A percentile compares a stretch with the other conserved stretches of the same genome.
Evolutionary conservation across 441 rosid genomes (phyloP).

Genomic region (Brassica hybrid): DNA sequence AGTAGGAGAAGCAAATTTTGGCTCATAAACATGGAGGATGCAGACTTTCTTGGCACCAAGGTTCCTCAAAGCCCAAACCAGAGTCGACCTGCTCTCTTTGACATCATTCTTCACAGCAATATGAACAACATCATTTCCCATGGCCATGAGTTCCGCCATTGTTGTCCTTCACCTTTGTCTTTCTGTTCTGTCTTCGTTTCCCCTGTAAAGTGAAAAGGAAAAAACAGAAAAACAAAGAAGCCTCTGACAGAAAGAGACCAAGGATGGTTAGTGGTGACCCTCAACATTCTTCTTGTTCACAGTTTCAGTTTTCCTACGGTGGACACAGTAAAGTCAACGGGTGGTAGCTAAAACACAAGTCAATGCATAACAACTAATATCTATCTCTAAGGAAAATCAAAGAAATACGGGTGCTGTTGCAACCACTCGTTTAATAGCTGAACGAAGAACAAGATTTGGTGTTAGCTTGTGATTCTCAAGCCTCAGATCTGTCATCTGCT

Average conservation of each 20-base stretch:
- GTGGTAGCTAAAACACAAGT: conserved; percentile 23
- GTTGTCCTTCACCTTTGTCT: conserved; percentile 27
- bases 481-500: conserved; percentile 12
- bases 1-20: conserved; percentile 43
- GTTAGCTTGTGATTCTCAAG: no score
- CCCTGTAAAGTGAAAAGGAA: conserved; percentile 1
- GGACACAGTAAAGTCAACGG: conserved; percentile 33
- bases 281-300: conserved; percentile 36
- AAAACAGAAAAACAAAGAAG: conserved; percentile 29
- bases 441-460: no score
- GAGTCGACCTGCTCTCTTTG: conserved; percentile 58
- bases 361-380: not conserved
- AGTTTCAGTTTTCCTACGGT: conserved; percentile 20
- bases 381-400: no score
- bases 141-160: conserved; percentile 44
- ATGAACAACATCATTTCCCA: conserved; percentile 51
- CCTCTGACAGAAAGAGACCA: conserved; percentile 24
- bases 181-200: conserved; percentile 19
- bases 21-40: conserved; percentile 70
- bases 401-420: no score
- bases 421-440: no score
- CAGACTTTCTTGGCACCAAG: conserved; percentile 50
- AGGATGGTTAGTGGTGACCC: conserved; percentile 41
- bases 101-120: conserved; percentile 68
- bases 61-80: conserved; percentile 67